Evolutionary conservation across 1,284 basidiomycete species (phyloP).

Genomic region (Ustilago lituana): DNA sequence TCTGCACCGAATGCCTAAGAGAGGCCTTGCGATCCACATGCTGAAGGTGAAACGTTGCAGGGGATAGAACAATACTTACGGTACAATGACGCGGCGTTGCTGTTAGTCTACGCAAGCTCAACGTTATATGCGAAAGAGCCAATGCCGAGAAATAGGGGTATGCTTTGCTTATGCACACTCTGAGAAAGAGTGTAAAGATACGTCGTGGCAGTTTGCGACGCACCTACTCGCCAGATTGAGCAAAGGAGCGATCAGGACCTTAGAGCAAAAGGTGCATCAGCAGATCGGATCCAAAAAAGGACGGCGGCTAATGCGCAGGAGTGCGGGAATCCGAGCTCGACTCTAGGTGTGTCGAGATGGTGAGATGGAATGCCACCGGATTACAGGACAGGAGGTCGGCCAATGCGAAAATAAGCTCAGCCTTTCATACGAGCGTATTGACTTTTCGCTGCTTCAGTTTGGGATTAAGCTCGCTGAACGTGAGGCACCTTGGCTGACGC

Average conservation of each 20-base stretch:
- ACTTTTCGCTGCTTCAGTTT: not conserved
- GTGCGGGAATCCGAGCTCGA: not conserved
- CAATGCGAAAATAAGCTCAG: constrained; percentile 10
- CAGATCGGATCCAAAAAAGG: not conserved
- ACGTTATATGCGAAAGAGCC: constrained; percentile 5
- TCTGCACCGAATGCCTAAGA: too few species aligned
- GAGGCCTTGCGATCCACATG: too few species aligned
- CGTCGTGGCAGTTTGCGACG: not conserved
- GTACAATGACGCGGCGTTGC: constrained; percentile 11
- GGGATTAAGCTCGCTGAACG: not conserved
- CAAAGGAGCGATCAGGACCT: not conserved
- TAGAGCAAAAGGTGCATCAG: not conserved
- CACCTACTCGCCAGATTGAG: not conserved
- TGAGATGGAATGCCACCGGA: too few species aligned
- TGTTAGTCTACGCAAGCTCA: constrained; percentile 12
- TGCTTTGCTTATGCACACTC: too few species aligned
- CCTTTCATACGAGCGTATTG: constrained; percentile 9
- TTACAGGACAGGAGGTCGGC: too few species aligned
- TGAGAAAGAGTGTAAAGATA: too few species aligned
- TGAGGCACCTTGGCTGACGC: not conserved
- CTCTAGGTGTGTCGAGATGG: not conserved
- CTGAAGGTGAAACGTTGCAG: too few species aligned
- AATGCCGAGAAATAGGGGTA: not conserved
- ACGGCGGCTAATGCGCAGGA: not conserved
- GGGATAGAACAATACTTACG: constrained; percentile 12